Conservation (phyloP, 176 grass and related monocot species). For the Paspalum notatum region DNA sequence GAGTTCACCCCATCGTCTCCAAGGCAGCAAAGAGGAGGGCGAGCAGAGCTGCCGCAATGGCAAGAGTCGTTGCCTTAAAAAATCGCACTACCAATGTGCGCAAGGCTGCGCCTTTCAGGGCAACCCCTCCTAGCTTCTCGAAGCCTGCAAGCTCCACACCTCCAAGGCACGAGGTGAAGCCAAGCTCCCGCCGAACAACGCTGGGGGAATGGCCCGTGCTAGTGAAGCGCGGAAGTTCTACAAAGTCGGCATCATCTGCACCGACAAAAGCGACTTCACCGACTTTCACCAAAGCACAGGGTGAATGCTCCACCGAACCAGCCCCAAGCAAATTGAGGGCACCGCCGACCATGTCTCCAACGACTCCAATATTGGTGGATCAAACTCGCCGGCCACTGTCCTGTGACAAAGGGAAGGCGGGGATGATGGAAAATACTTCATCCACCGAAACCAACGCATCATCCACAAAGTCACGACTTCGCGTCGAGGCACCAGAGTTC, state of each 20-base stretch:
- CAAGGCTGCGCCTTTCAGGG: fast-evolving
- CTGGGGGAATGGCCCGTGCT: background rate
- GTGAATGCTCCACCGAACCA: too few relatives aligned
- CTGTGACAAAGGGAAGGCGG: background rate
- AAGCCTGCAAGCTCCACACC: background rate
- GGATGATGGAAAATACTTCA: background rate
- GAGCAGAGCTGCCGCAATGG: background rate
- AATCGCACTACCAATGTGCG: background rate
- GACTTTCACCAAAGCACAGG: too few relatives aligned
- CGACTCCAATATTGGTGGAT: too few relatives aligned
- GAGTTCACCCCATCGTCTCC: background rate
- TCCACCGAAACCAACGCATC: background rate
- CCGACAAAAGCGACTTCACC: too few relatives aligned
- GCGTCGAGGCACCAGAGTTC: background rate
- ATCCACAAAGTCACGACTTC: background rate
- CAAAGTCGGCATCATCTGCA: background rate
- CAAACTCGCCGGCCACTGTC: background rate
- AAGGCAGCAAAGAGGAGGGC: background rate
- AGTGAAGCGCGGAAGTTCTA: background rate
- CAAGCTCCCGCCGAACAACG: background rate
- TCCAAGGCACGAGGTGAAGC: background rate
- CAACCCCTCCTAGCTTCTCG: background rate
- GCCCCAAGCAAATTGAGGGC: too few relatives aligned
- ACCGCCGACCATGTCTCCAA: too few relatives aligned
- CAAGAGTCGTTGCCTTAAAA: background rate